These are phyloP conservation scores for Raphidocelis subcapitata DNA, from an alignment of 139 green algal genomes.

Conservation along the genomic window DNA sequence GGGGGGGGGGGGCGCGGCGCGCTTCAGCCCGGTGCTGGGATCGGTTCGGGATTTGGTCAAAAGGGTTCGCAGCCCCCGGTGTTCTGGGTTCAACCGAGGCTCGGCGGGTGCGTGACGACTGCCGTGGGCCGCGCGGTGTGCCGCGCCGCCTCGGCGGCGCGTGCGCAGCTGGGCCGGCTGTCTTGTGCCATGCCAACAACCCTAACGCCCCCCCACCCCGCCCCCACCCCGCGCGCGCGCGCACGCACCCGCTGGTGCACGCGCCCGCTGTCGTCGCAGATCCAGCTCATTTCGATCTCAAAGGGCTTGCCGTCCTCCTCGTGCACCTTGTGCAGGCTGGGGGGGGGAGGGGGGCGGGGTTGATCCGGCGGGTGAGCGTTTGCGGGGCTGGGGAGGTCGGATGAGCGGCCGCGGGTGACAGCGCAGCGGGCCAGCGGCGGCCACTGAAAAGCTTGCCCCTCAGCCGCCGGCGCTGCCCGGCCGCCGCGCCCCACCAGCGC, in stretches of 20 bases:
- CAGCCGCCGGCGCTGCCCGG: background rate
- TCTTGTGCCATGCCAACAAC: background rate
- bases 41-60: too few species aligned
- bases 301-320: conserved; percentile 98
- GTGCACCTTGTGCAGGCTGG: conserved; percentile 85
- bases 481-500: background rate
- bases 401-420: too few species aligned
- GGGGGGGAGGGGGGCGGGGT: background rate
- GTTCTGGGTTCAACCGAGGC: background rate
- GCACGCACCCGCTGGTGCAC: conserved; percentile 71
- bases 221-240: background rate
- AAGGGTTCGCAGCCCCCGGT: background rate
- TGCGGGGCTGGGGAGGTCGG: background rate
- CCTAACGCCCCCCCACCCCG: background rate
- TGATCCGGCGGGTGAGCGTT: background rate
- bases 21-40: conserved; percentile 23
- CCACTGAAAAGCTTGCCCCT: too few species aligned
- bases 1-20: conserved; percentile 46
- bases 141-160: background rate
- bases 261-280: conserved; percentile 85
- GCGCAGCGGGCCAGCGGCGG: too few species aligned
- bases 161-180: too few species aligned
- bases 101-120: background rate
- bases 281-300: conserved; percentile 97
- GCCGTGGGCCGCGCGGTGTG: background rate